Conservation (phyloP, 2,329 filamentous ascomycete species). For the Colletotrichum simmondsii region DNA sequence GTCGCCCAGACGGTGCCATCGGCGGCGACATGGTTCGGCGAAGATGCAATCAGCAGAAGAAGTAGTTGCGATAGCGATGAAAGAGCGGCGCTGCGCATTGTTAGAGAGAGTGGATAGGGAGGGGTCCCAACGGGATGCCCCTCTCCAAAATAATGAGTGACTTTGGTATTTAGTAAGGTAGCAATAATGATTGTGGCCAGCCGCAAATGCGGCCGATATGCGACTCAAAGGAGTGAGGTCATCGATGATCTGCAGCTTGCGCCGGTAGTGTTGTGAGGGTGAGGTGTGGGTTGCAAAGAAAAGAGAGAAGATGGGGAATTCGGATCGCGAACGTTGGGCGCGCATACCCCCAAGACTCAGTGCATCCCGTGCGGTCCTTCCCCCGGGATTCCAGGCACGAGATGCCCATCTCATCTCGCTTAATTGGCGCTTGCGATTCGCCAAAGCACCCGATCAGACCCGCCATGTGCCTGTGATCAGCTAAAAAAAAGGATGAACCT, state of each 20-base stretch:
- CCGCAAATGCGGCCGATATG: conserved; percentile 29
- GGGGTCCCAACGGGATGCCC: not conserved
- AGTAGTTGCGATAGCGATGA: conserved; percentile 21
- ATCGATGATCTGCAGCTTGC: conserved; percentile 24
- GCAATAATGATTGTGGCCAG: conserved; percentile 28
- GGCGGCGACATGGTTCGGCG: conserved; percentile 2
- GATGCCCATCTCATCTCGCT: conserved; percentile 17
- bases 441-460: conserved; percentile 4
- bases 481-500: not conserved
- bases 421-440: conserved; percentile 18
- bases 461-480: conserved; percentile 19
- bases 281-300: conserved; percentile 17
- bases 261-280: conserved; percentile 8
- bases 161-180: not conserved
- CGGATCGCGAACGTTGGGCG: conserved; percentile 2
- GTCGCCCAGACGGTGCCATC: conserved; percentile 45
- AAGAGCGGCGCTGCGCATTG: conserved; percentile 23
- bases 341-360: not conserved
- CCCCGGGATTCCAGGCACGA: conserved; percentile 4
- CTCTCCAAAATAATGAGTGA: conserved; percentile 2
- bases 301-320: not conserved
- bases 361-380: not conserved
- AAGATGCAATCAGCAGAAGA: not conserved
- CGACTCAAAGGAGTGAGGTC: conserved; percentile 27
- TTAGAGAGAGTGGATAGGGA: conserved; percentile 14